Evolutionary conservation across 1,284 basidiomycete genomes (phyloP).

Genomic region (Puccinia polysora): DNA sequence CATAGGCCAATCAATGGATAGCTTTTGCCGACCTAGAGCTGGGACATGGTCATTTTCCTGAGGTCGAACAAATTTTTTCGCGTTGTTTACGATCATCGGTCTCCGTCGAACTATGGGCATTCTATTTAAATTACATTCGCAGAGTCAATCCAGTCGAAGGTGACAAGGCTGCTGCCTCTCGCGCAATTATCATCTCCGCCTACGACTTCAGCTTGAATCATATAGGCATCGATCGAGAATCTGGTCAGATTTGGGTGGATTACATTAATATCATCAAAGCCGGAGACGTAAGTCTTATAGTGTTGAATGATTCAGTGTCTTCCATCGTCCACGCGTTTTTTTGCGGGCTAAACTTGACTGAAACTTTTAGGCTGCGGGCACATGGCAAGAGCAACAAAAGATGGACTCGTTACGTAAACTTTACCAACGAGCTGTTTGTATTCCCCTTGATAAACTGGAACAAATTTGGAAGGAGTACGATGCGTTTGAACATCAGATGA

Average conservation of each 20-base stretch:
- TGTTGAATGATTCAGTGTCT: neutral
- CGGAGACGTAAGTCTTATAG: constrained; percentile 63
- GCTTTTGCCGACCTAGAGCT: constrained; percentile 77
- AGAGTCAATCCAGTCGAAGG: constrained; percentile 57
- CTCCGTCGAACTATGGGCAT: constrained; percentile 78
- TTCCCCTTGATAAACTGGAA: constrained; percentile 90
- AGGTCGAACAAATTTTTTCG: constrained; percentile 72
- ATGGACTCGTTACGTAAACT: constrained; percentile 87
- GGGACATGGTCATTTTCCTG: constrained; percentile 61
- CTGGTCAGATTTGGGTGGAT: constrained; percentile 61
- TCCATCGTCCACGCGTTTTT: neutral
- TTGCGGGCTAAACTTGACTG: neutral
- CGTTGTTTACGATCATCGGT: constrained; percentile 74
- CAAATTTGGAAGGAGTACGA: constrained; percentile 92
- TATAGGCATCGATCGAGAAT: constrained; percentile 67
- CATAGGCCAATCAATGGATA: constrained; percentile 55
- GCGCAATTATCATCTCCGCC: constrained; percentile 71
- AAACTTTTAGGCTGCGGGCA: constrained; percentile 62
- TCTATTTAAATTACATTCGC: constrained; percentile 76
- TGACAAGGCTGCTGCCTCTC: constrained; percentile 58
- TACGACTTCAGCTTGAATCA: constrained; percentile 90
- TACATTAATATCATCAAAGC: constrained; percentile 77
- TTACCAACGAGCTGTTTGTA: constrained; percentile 87
- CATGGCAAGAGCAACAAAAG: constrained; percentile 93
- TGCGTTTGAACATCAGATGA: constrained; percentile 82